phyloP scores from a whole-genome alignment of 345 rosid genomes.

The Murraya koenigii region DNA sequence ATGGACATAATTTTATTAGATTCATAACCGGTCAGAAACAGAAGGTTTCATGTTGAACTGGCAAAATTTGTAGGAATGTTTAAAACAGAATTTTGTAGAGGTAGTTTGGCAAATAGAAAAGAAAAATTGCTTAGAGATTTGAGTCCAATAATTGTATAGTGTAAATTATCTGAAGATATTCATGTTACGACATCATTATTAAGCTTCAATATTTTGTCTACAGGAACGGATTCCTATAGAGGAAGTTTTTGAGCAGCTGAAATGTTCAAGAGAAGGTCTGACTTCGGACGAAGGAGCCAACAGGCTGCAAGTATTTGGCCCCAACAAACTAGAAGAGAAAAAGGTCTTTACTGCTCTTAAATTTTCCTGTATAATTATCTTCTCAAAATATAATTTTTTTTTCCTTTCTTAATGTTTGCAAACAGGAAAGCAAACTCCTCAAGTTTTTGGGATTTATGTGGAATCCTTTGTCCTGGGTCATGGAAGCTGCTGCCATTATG shows the following conservation, averaged over 20 bases:
- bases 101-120: background rate
- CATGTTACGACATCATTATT: background rate
- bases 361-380: background rate
- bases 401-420: background rate
- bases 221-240: constrained; percentile 75
- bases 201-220: background rate
- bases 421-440: constrained; percentile 76
- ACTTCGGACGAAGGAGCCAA: constrained; percentile 60
- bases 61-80: background rate
- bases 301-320: constrained; percentile 79
- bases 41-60: background rate
- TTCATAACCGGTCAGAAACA: background rate
- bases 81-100: background rate
- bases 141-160: background rate
- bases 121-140: background rate
- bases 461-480: constrained; percentile 98
- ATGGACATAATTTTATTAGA: too few species aligned
- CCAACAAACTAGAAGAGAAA: constrained; percentile 91
- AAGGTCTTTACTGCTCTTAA: constrained; percentile 38
- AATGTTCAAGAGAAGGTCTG: constrained; percentile 57
- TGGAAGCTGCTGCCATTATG: constrained; percentile 93
- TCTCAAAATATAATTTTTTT: background rate
- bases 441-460: constrained; percentile 97
- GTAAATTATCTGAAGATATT: background rate
- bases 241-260: constrained; percentile 74